phyloP scores from a whole-genome alignment of 2,329 filamentous ascomycete species.

The Ascochyta clinopodiicola region DNA sequence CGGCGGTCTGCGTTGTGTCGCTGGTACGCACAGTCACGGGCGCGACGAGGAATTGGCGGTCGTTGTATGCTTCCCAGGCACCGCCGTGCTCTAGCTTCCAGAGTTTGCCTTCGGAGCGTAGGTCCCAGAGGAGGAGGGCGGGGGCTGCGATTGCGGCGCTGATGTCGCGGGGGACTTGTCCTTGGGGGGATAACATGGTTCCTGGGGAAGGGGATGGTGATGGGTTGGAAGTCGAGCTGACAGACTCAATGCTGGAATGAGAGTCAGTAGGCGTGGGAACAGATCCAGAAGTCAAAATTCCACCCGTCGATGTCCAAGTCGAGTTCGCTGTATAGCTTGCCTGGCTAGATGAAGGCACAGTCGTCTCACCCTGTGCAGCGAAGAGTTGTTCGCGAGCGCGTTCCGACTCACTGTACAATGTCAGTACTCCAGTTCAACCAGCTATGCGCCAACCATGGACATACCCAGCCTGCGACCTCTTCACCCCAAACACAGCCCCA shows the following conservation, averaged over 20 bases:
- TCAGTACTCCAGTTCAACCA: neutral
- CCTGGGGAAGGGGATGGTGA: neutral
- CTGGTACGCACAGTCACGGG: slow-evolving; percentile 9
- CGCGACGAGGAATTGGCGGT: slow-evolving; percentile 11
- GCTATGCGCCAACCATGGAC: neutral
- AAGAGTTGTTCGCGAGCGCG: neutral
- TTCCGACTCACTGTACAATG: neutral
- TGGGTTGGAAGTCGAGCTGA: neutral
- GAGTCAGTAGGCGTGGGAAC: neutral
- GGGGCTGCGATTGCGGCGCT: slow-evolving; percentile 2
- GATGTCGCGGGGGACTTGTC: neutral
- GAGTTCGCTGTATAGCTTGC: neutral
- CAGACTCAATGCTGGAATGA: neutral
- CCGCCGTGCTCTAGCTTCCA: neutral
- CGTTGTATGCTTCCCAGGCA: slow-evolving; percentile 5
- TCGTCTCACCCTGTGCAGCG: neutral
- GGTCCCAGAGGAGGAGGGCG: slow-evolving; percentile 1
- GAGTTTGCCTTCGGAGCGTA: neutral
- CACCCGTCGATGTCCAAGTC: neutral
- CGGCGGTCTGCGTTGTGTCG: slow-evolving; percentile 5
- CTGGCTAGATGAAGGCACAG: neutral
- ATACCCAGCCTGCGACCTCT: neutral
- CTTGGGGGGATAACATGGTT: neutral
- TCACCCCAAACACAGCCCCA: slow-evolving; percentile 3
- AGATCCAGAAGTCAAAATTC: neutral